Conservation (phyloP, 1,139 yeast genomes). For the Suhomyces panamericanus region DNA sequence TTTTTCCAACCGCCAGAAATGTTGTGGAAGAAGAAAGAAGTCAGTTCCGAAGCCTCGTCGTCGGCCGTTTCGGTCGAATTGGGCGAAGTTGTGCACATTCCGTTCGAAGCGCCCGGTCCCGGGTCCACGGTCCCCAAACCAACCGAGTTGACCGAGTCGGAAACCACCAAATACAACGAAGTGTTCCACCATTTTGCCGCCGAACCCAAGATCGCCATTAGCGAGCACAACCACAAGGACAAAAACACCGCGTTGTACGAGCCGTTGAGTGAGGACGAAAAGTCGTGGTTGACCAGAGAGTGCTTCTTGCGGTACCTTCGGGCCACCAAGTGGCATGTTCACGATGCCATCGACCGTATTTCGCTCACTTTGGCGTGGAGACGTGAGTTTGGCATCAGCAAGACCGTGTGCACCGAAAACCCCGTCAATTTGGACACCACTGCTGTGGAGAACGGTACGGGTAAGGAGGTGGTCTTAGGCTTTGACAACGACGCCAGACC, state of each 20-base stretch:
- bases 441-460: conserved; percentile 45
- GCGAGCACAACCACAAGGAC: conserved; percentile 41
- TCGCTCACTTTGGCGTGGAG: conserved; percentile 49
- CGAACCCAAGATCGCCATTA: conserved; percentile 28
- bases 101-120: conserved; percentile 54
- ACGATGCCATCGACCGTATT: conserved; percentile 43
- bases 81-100: conserved; percentile 32
- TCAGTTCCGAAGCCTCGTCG: conserved; percentile 4
- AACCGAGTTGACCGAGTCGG: conserved; percentile 38
- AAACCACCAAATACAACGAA: conserved; percentile 18
- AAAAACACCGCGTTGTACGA: conserved; percentile 22
- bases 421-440: conserved; percentile 34
- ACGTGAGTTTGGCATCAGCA: conserved; percentile 45
- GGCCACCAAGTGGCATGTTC: conserved; percentile 47
- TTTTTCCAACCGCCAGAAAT: neutral
- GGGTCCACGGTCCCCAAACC: conserved; percentile 54
- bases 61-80: conserved; percentile 9
- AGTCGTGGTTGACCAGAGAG: conserved; percentile 50
- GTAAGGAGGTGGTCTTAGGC: conserved; percentile 49
- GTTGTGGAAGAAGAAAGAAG: conserved; percentile 9
- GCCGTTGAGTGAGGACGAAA: conserved; percentile 32
- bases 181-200: conserved; percentile 25
- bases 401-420: conserved; percentile 34
- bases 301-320: conserved; percentile 49
- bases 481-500: conserved; percentile 50